Evolutionary conservation across 2,329 filamentous ascomycete species (phyloP).

Genomic region (Pyricularia grisea): DNA sequence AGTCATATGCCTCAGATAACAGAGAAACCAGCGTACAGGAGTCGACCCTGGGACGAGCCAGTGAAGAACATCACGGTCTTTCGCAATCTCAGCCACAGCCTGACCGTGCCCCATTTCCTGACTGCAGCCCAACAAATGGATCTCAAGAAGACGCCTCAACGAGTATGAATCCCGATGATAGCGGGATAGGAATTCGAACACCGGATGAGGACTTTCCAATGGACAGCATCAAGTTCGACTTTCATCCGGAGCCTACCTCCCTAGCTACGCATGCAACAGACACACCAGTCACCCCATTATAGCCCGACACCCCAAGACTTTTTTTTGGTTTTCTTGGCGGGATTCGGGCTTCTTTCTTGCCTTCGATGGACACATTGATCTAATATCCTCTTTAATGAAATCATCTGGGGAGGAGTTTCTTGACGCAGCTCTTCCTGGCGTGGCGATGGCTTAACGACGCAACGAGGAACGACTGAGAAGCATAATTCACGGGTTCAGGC

Average conservation of each 20-base stretch:
- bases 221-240: constrained; percentile 40
- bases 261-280: background rate
- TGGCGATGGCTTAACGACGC: background rate
- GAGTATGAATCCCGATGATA: constrained; percentile 53
- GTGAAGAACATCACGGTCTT: constrained; percentile 35
- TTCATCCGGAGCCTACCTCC: constrained; percentile 12
- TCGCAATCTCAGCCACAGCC: constrained; percentile 36
- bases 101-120: constrained; percentile 38
- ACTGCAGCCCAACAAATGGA: constrained; percentile 22
- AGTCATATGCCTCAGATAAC: constrained; percentile 8
- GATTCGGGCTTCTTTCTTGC: background rate
- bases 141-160: constrained; percentile 35
- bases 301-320: background rate
- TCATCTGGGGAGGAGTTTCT: background rate
- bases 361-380: background rate
- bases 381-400: background rate
- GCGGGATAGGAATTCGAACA: constrained; percentile 63
- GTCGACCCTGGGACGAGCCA: constrained; percentile 33
- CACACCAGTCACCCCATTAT: background rate
- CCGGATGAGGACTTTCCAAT: constrained; percentile 56
- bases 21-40: constrained; percentile 25
- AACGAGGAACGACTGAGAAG: constrained; percentile 1
- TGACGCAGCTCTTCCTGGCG: background rate
- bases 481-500: background rate
- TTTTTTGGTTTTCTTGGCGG: background rate